A percentile compares a stretch with the other conserved stretches of the same genome.
Evolutionary conservation across 2,329 filamentous ascomycete species (phyloP).

Genomic region (Chalaropsis ovoidea): DNA sequence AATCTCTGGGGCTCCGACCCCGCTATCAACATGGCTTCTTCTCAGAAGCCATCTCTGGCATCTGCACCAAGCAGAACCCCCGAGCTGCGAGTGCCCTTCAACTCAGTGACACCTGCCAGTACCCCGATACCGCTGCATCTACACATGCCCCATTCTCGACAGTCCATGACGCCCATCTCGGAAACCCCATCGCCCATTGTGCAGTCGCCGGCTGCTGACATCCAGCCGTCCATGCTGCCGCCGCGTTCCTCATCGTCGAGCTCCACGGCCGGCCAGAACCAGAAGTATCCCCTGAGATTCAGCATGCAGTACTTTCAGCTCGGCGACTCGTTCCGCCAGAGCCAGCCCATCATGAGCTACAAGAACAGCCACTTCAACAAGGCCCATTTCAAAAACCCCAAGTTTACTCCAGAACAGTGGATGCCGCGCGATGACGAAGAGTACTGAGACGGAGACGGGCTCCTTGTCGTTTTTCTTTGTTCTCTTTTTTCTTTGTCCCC

Average conservation of each 20-base stretch:
- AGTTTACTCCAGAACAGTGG: slow-evolving; percentile 40
- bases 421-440: slow-evolving; percentile 34
- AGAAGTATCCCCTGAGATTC: slow-evolving; percentile 40
- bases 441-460: not conserved
- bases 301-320: slow-evolving; percentile 45
- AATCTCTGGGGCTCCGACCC: slow-evolving; percentile 6
- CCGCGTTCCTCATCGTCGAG: slow-evolving; percentile 16
- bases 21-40: not conserved
- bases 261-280: slow-evolving; percentile 28
- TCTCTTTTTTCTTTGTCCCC: slow-evolving; percentile 4
- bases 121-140: not conserved
- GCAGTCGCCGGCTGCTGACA: slow-evolving; percentile 19
- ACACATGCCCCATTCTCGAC: slow-evolving; percentile 11
- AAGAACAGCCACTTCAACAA: slow-evolving; percentile 58
- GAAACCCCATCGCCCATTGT: slow-evolving; percentile 6
- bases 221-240: not conserved
- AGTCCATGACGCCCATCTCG: slow-evolving; percentile 11
- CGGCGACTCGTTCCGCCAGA: slow-evolving; percentile 35
- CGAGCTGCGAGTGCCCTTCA: not conserved
- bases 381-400: slow-evolving; percentile 56
- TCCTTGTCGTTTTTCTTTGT: not conserved
- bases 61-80: not conserved
- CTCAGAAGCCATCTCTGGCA: not conserved
- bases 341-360: slow-evolving; percentile 46
- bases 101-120: not conserved